Conservation (phyloP, 257 asterid species). For the Salvia rosmarinus region DNA sequence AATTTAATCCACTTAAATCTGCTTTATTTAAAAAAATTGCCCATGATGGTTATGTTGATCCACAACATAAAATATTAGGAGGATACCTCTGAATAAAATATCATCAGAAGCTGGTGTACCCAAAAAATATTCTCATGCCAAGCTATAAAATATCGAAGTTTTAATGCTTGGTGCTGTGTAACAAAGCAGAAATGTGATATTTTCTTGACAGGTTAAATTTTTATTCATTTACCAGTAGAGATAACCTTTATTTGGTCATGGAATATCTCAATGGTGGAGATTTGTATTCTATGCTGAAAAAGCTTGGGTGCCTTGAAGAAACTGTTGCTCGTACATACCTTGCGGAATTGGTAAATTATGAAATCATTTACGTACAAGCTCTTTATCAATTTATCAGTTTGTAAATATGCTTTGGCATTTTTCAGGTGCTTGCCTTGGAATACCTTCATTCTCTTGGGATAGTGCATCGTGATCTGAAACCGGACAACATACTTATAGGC, state of each 20-base stretch:
- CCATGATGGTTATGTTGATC: slow-evolving; percentile 17
- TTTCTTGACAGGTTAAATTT: slow-evolving; percentile 78
- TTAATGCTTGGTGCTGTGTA: slow-evolving; percentile 27
- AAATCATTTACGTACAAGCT: slow-evolving; percentile 25
- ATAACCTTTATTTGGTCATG: slow-evolving; percentile 94
- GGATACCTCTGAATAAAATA: slow-evolving; percentile 4
- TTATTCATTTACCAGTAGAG: slow-evolving; percentile 91
- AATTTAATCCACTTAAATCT: slow-evolving; percentile 28
- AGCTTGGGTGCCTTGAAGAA: slow-evolving; percentile 87
- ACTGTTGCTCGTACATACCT: slow-evolving; percentile 78
- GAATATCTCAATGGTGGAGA: slow-evolving; percentile 98
- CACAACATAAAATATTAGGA: slow-evolving; percentile 13
- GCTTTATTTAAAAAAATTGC: slow-evolving; percentile 21
- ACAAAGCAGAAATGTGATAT: slow-evolving; percentile 28
- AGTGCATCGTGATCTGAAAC: slow-evolving; percentile 96
- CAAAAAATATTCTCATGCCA: slow-evolving; percentile 1
- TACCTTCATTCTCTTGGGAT: slow-evolving; percentile 95
- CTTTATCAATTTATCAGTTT: slow-evolving; percentile 30
- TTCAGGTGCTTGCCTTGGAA: slow-evolving; percentile 94
- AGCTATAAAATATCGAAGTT: slow-evolving; percentile 26
- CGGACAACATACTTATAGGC: slow-evolving; percentile 88
- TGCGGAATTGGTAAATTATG: slow-evolving; percentile 78
- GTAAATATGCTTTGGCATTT: slow-evolving; percentile 33
- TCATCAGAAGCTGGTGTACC: not conserved
- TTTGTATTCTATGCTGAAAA: slow-evolving; percentile 78